Evolutionary conservation across 192 early-diverging fungal genomes (phyloP), one percentile per base, ranked within the genome.

Genomic region (Gonapodya sp.): DNA sequence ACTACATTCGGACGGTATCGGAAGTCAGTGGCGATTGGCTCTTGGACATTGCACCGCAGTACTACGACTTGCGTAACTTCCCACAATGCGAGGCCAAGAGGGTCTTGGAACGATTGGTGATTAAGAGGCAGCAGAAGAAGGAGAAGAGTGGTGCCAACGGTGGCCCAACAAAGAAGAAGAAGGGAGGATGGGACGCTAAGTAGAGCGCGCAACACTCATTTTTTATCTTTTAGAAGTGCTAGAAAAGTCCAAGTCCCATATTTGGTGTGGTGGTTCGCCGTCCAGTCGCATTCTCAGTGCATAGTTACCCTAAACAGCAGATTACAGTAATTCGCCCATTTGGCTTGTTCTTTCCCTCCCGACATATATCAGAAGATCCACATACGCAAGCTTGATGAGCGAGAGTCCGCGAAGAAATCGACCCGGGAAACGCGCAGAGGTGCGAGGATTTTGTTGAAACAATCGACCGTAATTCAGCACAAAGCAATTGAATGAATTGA

Each of bases 1-100:
- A 98, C 85, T 98, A 96, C 85, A 97, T 99, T 82, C 94, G 98
- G 35, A 98, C 96, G 0, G 93, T 92, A 36, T 94, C 95, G 0
- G 94, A 94, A 81, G 90, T 98, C 72, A 93, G 93, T 82, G 91
- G 92, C 0, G 97, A 97, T 36, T 96, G 94, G 92, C 82, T 81
- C 33, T 24, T 84, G 34, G 81, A 82, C 18, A 35, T 82, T 35
- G 80, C 81, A 35, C 81, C 81, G 46, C 33, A 33, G 8, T 82
- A 82, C 35, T 82, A 82, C 73, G 81, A 88, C 36, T 83, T 99
- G 80, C 85, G 84, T 36, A 91, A 91, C 73, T 98, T 97, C 90
- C 98, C 98, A 32, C 88, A 94, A 33, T 96, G 96, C 81, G 95
- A 98, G 83, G 95, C 93, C 82, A 94, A 93, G 85, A 92, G 94